These are phyloP conservation scores for Citropsis articulata DNA, from an alignment of 345 rosid species.

Conservation along the genomic window DNA sequence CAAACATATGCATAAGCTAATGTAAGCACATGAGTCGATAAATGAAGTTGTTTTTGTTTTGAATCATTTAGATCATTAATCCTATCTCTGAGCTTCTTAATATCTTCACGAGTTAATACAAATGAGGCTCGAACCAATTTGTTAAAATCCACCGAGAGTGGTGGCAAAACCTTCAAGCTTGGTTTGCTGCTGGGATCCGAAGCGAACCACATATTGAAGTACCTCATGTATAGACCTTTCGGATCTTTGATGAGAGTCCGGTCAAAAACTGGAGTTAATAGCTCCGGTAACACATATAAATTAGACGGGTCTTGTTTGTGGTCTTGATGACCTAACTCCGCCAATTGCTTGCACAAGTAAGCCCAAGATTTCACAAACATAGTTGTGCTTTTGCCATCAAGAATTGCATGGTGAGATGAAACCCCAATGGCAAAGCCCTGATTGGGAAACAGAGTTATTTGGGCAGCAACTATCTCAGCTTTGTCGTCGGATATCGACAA, in stretches of 20 bases:
- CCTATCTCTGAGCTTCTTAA: slow-evolving; percentile 19
- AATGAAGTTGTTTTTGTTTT: not conserved
- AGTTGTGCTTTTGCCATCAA: slow-evolving; percentile 33
- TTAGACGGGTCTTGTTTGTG: not conserved
- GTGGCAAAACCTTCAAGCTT: slow-evolving; percentile 11
- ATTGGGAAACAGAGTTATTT: slow-evolving; percentile 31
- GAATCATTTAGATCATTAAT: not conserved
- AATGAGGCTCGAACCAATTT: slow-evolving; percentile 3
- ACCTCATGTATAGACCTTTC: not conserved
- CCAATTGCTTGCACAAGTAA: slow-evolving; percentile 16
- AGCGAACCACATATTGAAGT: not conserved
- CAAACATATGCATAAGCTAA: slow-evolving; percentile 19
- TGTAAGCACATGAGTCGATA: slow-evolving; percentile 28
- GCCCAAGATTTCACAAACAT: slow-evolving; percentile 47
- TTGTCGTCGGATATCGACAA: slow-evolving; percentile 23
- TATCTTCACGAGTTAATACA: slow-evolving; percentile 2
- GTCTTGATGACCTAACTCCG: too few species aligned
- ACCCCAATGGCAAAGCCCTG: slow-evolving; percentile 36
- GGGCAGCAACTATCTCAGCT: slow-evolving; percentile 9
- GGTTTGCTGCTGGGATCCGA: not conserved
- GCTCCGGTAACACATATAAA: slow-evolving; percentile 10
- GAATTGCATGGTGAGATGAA: slow-evolving; percentile 35
- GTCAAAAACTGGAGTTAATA: slow-evolving; percentile 1
- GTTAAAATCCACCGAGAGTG: too few species aligned
- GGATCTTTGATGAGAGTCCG: slow-evolving; percentile 19